These are phyloP conservation scores for Leishmania arabica DNA, from an alignment of 208 protist species.

Conservation along the genomic window DNA sequence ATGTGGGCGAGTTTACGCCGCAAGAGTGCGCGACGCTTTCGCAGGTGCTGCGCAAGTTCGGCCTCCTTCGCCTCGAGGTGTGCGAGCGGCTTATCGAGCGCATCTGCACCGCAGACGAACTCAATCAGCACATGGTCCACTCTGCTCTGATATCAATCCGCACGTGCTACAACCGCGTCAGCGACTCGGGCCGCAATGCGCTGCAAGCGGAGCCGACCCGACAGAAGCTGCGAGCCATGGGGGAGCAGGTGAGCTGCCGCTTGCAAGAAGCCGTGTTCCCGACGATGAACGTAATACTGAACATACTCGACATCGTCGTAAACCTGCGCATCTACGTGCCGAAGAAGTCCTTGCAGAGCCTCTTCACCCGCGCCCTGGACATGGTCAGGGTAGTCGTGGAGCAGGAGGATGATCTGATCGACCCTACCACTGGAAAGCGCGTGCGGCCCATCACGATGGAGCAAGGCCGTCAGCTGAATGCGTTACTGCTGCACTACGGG, in stretches of 20 bases:
- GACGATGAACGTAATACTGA: constrained; percentile 59
- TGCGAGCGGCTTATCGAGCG: constrained; percentile 85
- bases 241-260: constrained; percentile 78
- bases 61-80: constrained; percentile 80
- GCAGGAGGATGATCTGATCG: constrained; percentile 72
- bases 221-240: constrained; percentile 87
- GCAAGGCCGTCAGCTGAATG: constrained; percentile 85
- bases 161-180: constrained; percentile 73
- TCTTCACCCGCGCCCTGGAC: constrained; percentile 73
- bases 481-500: constrained; percentile 83
- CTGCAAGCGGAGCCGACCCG: constrained; percentile 85
- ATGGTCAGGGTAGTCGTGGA: constrained; percentile 79
- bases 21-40: constrained; percentile 86
- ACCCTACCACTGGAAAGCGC: constrained; percentile 65
- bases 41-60: constrained; percentile 82
- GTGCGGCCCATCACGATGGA: constrained; percentile 80
- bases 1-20: constrained; percentile 82
- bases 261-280: constrained; percentile 84
- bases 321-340: constrained; percentile 90
- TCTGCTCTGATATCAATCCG: constrained; percentile 72
- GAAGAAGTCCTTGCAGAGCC: constrained; percentile 67
- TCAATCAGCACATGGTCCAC: constrained; percentile 85
- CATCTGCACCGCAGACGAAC: constrained; percentile 75
- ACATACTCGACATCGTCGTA: constrained; percentile 79
- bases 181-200: constrained; percentile 78